A percentile compares a stretch with the other conserved stretches of the same genome.
Evolutionary conservation across 441 rosid genomes (phyloP).

Genomic region (Jatropha multifida): DNA sequence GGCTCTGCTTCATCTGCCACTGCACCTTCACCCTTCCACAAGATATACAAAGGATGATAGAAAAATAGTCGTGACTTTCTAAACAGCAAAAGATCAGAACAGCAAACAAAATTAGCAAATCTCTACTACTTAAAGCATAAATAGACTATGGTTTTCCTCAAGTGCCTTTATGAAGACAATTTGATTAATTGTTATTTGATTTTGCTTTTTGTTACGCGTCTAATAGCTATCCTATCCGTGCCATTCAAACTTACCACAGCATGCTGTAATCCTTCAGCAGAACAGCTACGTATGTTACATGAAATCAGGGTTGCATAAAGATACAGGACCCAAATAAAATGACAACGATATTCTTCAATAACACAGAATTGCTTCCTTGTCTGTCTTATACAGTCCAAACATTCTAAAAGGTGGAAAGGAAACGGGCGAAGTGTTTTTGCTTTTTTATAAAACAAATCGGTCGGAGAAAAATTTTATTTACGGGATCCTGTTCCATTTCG

Average conservation of each 20-base stretch:
- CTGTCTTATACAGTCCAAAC: too few relatives aligned
- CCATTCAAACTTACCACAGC: neutral
- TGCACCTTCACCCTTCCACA: constrained; percentile 39
- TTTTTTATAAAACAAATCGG: too few relatives aligned
- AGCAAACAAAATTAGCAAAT: neutral
- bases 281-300: neutral
- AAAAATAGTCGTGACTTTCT: neutral
- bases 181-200: neutral
- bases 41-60: neutral
- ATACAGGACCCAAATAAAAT: neutral
- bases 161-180: neutral
- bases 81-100: neutral
- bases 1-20: constrained; percentile 76
- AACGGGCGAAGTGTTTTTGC: too few relatives aligned
- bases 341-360: too few relatives aligned
- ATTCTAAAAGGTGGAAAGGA: too few relatives aligned
- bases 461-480: too few relatives aligned
- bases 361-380: too few relatives aligned
- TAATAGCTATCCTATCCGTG: neutral
- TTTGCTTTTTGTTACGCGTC: neutral
- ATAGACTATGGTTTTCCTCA: neutral
- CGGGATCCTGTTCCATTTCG: too few relatives aligned
- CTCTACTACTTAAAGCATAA: too few relatives aligned
- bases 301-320: neutral
- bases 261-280: neutral